Evolutionary conservation across 2,329 filamentous ascomycete species (phyloP).

Genomic region (Penicillium expansum): DNA sequence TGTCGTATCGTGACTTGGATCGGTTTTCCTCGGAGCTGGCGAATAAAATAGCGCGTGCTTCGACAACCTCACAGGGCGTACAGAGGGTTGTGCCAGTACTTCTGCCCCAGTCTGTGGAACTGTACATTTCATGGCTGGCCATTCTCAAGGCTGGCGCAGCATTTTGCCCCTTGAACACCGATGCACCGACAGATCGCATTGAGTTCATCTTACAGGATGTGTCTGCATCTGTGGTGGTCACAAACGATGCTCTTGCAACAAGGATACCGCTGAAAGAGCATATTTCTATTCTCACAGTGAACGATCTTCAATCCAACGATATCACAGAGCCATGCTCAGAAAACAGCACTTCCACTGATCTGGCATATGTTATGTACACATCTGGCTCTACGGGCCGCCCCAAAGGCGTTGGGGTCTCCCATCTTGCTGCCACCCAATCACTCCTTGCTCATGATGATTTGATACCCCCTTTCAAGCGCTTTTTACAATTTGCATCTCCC

Average conservation of each 20-base stretch:
- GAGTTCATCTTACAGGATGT: slow-evolving; percentile 80
- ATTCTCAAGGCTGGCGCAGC: slow-evolving; percentile 78
- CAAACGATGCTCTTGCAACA: slow-evolving; percentile 42
- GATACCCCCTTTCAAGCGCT: slow-evolving; percentile 72
- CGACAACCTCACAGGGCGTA: slow-evolving; percentile 12
- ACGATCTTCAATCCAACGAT: slow-evolving; percentile 17
- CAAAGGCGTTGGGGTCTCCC: slow-evolving; percentile 82
- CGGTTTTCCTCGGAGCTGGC: slow-evolving; percentile 57
- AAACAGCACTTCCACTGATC: slow-evolving; percentile 28
- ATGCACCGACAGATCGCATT: slow-evolving; percentile 72
- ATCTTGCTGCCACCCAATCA: slow-evolving; percentile 75
- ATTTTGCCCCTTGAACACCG: slow-evolving; percentile 79
- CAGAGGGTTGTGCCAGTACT: slow-evolving; percentile 67
- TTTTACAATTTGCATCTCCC: slow-evolving; percentile 87
- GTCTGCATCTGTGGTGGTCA: slow-evolving; percentile 65
- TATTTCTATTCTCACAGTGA: slow-evolving; percentile 22
- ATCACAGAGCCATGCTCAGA: slow-evolving; percentile 3
- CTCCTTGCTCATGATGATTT: slow-evolving; percentile 76
- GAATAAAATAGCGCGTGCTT: slow-evolving; percentile 42
- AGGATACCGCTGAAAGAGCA: slow-evolving; percentile 23
- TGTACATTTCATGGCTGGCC: slow-evolving; percentile 76
- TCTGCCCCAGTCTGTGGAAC: slow-evolving; percentile 69
- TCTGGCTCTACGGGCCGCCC: slow-evolving; percentile 86
- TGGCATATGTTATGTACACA: slow-evolving; percentile 92
- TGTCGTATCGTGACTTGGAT: slow-evolving; percentile 66